Conservation (phyloP, 176 grass and related monocot genomes). For the Themeda triandra region DNA sequence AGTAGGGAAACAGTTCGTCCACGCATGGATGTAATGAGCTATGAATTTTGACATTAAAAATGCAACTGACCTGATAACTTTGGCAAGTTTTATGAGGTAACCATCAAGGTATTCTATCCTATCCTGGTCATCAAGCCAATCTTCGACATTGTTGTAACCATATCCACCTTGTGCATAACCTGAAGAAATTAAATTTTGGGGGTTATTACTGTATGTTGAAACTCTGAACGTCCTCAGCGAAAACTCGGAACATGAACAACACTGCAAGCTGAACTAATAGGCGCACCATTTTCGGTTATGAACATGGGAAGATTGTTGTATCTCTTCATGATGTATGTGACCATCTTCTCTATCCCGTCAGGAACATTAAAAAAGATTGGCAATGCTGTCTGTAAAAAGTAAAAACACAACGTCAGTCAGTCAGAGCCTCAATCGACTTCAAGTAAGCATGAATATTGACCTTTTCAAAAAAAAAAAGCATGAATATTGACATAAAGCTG, state of each 20-base stretch:
- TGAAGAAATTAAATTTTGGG: neutral
- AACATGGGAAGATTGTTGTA: too few species aligned
- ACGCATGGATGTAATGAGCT: neutral
- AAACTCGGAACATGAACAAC: neutral
- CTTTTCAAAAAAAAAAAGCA: too few species aligned
- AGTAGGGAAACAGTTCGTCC: neutral
- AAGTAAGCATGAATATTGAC: too few species aligned
- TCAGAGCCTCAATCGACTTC: too few species aligned
- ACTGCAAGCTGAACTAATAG: neutral
- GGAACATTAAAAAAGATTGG: too few species aligned
- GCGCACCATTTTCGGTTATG: too few species aligned
- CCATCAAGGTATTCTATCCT: slow-evolving; percentile 46
- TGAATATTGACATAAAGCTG: too few species aligned
- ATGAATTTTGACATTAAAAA: neutral
- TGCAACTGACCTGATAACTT: slow-evolving; percentile 50
- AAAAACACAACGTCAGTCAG: too few species aligned
- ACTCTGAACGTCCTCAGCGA: neutral
- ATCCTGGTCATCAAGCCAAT: slow-evolving; percentile 48
- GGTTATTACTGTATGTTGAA: too few species aligned
- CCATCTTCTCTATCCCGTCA: too few species aligned
- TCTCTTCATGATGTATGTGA: too few species aligned
- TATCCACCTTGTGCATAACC: slow-evolving; percentile 51
- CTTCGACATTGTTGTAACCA: slow-evolving; percentile 1
- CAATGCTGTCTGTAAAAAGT: too few species aligned
- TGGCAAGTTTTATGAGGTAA: slow-evolving; percentile 49